Base-by-base conservation (phyloP, 192 early-diverging fungal genomes). In the Pilaira anomala region DNA sequence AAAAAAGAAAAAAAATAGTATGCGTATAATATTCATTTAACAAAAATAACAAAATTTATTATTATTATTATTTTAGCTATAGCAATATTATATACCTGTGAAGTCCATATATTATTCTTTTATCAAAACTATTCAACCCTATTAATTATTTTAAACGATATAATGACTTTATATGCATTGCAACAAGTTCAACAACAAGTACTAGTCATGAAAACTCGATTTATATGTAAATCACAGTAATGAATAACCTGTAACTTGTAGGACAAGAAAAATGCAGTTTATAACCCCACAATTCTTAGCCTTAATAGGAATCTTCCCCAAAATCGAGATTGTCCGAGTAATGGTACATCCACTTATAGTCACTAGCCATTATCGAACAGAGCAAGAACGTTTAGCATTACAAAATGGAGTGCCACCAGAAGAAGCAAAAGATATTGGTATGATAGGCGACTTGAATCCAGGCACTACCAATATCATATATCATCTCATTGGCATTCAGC, bases 161-260 rank as follows among this genome's bases (percentile, higher is more conserved):
- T 24, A 61, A 50, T 22, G 60, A 67, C 14, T 73, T 67, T 3
- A 18, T 73, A 16, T 29, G 62, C 8, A 41, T 73, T 13, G 49
- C 45, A 9, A 41, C 62, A 3, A 59, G 60, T 44, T 44, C 59
- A 12, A 61, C 56, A 0, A 48, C 60, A 3, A 16, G 22, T 2
- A 73, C 50, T 33, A 62, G 65, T 13, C 60, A 67, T 60, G 63
- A 67, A 13, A 63, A 26, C 16, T 73, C 60, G 67, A 14, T 45
- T 3, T 7, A 11, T 11, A 11, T 2, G 7, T 40, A 13, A 2
- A 33, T 25, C 8, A 6, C 13, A 1, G 16, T 30, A 5, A 0
- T 12, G 12, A 26, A 40, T 21, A 65, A 28, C 3, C 7, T n/a
- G 11, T 66, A 3, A 16, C 8, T 13, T 21, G 18, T 57, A 68